Conservation (phyloP, 2,329 filamentous ascomycete species). For the Pseudocercospora eumusae region DNA sequence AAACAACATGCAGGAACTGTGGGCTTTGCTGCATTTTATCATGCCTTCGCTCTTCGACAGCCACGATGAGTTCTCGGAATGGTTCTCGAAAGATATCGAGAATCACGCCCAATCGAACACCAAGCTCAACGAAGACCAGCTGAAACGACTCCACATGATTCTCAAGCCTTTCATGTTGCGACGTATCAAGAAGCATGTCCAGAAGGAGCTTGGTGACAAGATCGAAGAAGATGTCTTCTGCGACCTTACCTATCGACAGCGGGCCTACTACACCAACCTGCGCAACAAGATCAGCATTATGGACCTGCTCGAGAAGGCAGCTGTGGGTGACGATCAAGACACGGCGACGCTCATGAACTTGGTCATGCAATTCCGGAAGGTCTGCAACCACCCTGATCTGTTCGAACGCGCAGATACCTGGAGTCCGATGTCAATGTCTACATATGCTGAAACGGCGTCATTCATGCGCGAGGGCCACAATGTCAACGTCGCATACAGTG, state of each 20-base stretch:
- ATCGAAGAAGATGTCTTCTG: conserved; percentile 96
- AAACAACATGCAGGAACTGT: conserved; percentile 99
- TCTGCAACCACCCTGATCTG: conserved; percentile 96
- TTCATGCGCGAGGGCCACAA: conserved; percentile 86
- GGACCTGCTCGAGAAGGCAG: conserved; percentile 96
- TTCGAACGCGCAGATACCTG: conserved; percentile 93
- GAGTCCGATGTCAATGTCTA: conserved; percentile 79
- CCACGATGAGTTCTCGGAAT: conserved; percentile 89
- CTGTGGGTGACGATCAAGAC: conserved; percentile 89
- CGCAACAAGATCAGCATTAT: conserved; percentile 98
- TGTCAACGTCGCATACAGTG: conserved; percentile 82
- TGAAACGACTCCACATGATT: conserved; percentile 97
- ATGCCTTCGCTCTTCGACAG: conserved; percentile 99
- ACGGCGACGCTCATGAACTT: conserved; percentile 97
- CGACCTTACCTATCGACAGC: conserved; percentile 92
- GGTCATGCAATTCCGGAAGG: conserved; percentile 99
- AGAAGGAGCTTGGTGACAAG: conserved; percentile 98
- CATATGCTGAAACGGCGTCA: conserved; percentile 92
- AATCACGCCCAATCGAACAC: conserved; percentile 98
- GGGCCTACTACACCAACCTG: conserved; percentile 87
- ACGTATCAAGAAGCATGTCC: conserved; percentile 99
- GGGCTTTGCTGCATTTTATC: conserved; percentile 97
- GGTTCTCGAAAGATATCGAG: conserved; percentile 95
- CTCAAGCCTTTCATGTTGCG: conserved; percentile 99
- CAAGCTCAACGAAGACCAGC: conserved; percentile 98